A percentile compares a stretch with the other conserved stretches of the same genome.
Conservation (phyloP, 139 green algal species). For the Desmodesmus armatus region DNA sequence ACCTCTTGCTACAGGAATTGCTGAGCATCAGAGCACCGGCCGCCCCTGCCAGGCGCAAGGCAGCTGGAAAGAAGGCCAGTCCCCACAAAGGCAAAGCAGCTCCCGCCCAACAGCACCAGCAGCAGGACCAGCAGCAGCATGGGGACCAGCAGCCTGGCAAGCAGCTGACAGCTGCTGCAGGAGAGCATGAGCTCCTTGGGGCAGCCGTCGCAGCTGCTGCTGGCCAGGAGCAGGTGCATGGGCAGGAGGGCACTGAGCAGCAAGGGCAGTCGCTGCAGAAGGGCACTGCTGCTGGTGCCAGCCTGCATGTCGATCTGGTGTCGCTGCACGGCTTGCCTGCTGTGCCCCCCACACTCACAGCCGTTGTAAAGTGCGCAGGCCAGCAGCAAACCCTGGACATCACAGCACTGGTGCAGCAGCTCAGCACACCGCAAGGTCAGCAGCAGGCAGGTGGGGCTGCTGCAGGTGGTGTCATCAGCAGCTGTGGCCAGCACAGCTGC, state of each 20-base stretch:
- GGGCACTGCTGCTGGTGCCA: not conserved
- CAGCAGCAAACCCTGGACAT: not conserved
- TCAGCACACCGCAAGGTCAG: not conserved
- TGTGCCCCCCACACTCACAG: not conserved
- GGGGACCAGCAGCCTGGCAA: not conserved
- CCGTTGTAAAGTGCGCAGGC: conserved; percentile 9
- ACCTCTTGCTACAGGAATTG: conserved; percentile 25
- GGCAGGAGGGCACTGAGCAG: not conserved
- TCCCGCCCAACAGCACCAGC: not conserved
- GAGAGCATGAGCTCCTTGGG: not conserved
- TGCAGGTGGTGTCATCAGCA: not conserved
- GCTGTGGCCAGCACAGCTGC: not conserved
- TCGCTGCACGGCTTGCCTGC: conserved; percentile 1
- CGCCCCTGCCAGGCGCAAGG: too few relatives aligned
- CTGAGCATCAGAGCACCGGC: not conserved
- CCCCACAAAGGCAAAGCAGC: not conserved
- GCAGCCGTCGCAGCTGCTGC: not conserved
- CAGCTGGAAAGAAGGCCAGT: not conserved
- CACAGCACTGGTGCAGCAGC: not conserved
- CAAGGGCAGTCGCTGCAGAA: not conserved
- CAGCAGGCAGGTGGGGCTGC: not conserved
- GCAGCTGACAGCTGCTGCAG: not conserved
- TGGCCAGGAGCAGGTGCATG: not conserved
- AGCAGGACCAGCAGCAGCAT: conserved; percentile 3
- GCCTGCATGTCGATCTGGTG: not conserved